phyloP scores from a whole-genome alignment of 2,329 filamentous ascomycete species.

The Diplodia scrobiculata region DNA sequence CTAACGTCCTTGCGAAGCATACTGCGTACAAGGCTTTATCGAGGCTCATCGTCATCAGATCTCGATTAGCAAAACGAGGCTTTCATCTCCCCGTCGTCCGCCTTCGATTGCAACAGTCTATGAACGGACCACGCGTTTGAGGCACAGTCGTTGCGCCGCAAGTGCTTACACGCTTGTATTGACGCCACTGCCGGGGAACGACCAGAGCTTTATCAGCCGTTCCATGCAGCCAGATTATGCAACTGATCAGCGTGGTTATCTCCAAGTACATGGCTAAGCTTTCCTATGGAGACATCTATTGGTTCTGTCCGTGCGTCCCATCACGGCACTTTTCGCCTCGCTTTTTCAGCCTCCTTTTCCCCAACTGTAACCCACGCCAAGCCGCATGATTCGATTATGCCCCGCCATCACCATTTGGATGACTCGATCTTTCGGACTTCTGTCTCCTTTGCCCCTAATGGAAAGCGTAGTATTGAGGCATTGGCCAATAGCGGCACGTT shows the following conservation, averaged over 20 bases:
- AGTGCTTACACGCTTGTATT: not conserved
- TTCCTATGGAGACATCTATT: slow-evolving; percentile 1
- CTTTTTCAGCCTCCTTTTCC: slow-evolving; percentile 19
- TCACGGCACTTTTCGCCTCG: not conserved
- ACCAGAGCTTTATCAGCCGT: slow-evolving; percentile 7
- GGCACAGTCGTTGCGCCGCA: not conserved
- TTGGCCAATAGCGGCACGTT: not conserved
- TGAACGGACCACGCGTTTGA: not conserved
- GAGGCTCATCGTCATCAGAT: not conserved
- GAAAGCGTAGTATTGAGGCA: not conserved
- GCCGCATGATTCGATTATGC: not conserved
- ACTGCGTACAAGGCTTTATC: no score
- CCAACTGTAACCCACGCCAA: no score
- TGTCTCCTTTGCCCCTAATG: slow-evolving; percentile 16
- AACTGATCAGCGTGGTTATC: not conserved
- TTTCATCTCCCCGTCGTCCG: not conserved
- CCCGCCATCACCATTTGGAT: not conserved
- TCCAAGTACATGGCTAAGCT: slow-evolving; percentile 4
- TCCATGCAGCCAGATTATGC: not conserved
- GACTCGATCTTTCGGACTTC: slow-evolving; percentile 7
- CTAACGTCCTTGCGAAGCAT: not conserved
- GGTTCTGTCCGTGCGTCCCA: slow-evolving; percentile 2
- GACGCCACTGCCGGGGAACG: not conserved
- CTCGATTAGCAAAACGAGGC: not conserved
- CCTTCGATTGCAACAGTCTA: not conserved